Evolutionary conservation across 2,329 filamentous ascomycete species (phyloP).

Genomic region (Mariannaea elegans): DNA sequence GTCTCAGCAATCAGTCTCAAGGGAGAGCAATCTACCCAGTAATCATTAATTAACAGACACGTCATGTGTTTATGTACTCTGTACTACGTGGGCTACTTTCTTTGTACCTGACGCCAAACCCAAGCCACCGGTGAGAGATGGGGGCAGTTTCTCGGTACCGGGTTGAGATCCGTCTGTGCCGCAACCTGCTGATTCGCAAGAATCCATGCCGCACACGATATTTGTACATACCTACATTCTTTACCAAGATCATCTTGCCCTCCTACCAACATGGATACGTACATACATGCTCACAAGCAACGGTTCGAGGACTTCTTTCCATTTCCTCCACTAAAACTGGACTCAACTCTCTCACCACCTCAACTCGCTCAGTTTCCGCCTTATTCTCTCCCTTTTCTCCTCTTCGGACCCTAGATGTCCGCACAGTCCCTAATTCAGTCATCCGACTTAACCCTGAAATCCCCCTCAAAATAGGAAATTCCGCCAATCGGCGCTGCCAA

Average conservation of each 20-base stretch:
- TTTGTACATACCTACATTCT: no score
- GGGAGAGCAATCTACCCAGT: no score
- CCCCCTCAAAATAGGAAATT: conserved; percentile 9
- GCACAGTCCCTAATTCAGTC: neutral
- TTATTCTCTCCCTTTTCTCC: neutral
- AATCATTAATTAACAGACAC: no score
- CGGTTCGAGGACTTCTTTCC: neutral
- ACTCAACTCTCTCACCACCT: neutral
- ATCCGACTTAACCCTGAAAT: conserved; percentile 14
- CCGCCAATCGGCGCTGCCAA: conserved; percentile 22
- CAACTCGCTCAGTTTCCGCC: neutral
- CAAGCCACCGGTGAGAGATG: neutral
- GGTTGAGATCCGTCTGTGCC: neutral
- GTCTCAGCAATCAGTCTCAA: no score
- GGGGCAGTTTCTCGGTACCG: neutral
- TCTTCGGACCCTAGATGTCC: conserved; percentile 11
- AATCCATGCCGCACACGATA: neutral
- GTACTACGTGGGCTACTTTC: no score
- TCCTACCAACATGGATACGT: no score
- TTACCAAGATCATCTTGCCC: no score
- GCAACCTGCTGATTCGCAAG: neutral
- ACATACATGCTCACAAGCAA: no score
- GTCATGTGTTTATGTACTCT: no score
- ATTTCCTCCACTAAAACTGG: neutral
- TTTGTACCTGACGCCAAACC: neutral